phyloP scores from a whole-genome alignment of 2,329 filamentous ascomycete genomes.

The Gaeumannomyces tritici region DNA sequence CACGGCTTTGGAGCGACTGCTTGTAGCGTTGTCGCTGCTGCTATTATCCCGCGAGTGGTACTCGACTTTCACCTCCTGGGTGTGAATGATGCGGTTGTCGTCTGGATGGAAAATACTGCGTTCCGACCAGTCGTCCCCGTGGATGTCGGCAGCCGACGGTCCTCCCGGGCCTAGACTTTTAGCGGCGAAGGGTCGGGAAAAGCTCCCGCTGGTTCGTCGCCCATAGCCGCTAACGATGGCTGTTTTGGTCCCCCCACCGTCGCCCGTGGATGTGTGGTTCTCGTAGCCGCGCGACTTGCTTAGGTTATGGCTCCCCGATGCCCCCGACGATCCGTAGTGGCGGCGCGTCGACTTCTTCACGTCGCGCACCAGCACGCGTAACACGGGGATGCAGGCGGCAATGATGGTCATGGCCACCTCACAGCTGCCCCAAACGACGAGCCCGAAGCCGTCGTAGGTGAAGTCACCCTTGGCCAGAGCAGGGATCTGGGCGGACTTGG shows the following conservation, averaged over 20 bases:
- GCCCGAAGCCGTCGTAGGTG: slow-evolving; percentile 10
- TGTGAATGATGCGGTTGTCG: neutral
- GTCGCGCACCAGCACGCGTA: slow-evolving; percentile 17
- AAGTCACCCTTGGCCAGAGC: slow-evolving; percentile 8
- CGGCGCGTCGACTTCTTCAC: neutral
- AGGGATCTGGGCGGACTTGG: slow-evolving; percentile 13
- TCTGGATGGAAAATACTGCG: neutral
- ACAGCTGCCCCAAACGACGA: slow-evolving; percentile 17
- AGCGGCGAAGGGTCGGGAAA: no score
- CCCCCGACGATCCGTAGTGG: neutral
- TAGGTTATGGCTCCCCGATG: neutral
- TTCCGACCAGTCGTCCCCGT: slow-evolving; percentile 1
- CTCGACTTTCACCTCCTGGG: neutral
- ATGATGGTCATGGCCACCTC: slow-evolving; percentile 24
- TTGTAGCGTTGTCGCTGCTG: neutral
- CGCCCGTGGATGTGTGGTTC: neutral
- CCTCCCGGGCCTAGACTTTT: no score
- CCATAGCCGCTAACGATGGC: neutral
- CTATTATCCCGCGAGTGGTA: neutral
- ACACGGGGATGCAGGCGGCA: slow-evolving; percentile 20
- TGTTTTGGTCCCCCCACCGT: neutral
- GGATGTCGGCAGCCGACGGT: neutral
- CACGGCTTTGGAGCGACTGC: neutral
- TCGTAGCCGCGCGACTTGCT: neutral
- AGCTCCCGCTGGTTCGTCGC: neutral